Percentiles rank a stretch among this genome's conserved stretches.
Conservation (phyloP, 2,329 filamentous ascomycete genomes). For the Ceratocystis alfenasii region DNA sequence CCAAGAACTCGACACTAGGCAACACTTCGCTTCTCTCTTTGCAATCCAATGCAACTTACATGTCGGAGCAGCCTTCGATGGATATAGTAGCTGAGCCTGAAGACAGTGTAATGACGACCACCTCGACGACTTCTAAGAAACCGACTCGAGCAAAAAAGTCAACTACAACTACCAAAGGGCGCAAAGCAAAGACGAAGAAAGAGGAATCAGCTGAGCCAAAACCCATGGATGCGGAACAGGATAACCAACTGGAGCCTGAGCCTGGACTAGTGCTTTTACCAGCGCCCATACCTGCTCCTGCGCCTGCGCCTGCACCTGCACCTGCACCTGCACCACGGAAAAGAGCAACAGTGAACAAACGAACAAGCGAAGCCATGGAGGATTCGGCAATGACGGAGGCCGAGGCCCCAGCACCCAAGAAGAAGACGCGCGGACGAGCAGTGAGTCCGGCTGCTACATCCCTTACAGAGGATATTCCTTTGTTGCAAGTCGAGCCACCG, state of each 20-base stretch:
- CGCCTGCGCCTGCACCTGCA: conserved; percentile 22
- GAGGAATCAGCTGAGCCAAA: conserved; percentile 41
- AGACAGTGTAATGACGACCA: conserved; percentile 48
- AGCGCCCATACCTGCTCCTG: background rate
- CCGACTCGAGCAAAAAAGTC: conserved; percentile 42
- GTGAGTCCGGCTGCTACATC: conserved; percentile 35
- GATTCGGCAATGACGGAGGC: conserved; percentile 34
- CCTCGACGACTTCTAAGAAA: conserved; percentile 35
- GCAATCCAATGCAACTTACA: conserved; percentile 42
- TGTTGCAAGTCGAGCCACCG: conserved; percentile 8
- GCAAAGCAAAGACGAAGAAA: conserved; percentile 37
- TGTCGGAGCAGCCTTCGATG: conserved; percentile 34
- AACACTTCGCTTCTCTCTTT: conserved; percentile 56
- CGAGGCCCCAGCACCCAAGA: conserved; percentile 46
- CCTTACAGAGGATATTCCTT: conserved; percentile 19
- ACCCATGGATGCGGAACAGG: background rate
- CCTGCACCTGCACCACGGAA: conserved; percentile 29
- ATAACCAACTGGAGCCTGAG: background rate
- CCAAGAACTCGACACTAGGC: conserved; percentile 47
- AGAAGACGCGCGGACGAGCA: conserved; percentile 42
- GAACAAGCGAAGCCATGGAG: conserved; percentile 48
- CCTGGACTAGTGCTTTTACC: background rate
- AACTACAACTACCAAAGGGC: conserved; percentile 33
- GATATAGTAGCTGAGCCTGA: conserved; percentile 38
- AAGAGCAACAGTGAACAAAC: conserved; percentile 45